These are phyloP conservation scores for Scopulariopsis brevicaulis DNA, from an alignment of 2,329 filamentous ascomycete species.

Conservation along the genomic window DNA sequence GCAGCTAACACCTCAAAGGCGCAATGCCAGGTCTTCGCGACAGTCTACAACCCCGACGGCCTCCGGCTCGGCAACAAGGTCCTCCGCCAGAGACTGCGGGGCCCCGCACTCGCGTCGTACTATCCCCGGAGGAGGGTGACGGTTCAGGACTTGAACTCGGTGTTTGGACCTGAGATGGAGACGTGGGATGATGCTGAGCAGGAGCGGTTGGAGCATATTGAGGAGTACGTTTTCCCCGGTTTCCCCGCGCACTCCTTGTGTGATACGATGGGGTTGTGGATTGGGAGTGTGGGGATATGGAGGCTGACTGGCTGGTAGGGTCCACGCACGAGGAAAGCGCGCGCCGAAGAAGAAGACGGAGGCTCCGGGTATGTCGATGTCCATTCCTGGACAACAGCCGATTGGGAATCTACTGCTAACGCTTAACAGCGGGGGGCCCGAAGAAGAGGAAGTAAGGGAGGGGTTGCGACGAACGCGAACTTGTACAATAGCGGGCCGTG, in stretches of 20 bases:
- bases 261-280: background rate
- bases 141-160: slow-evolving; percentile 60
- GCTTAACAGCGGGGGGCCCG: background rate
- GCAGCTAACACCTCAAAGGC: slow-evolving; percentile 37
- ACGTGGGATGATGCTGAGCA: slow-evolving; percentile 68
- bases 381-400: background rate
- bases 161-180: slow-evolving; percentile 54
- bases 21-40: slow-evolving; percentile 86
- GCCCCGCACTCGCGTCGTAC: slow-evolving; percentile 75
- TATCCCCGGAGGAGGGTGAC: slow-evolving; percentile 70
- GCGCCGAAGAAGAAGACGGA: slow-evolving; percentile 79
- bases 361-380: slow-evolving; percentile 19
- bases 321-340: slow-evolving; percentile 74
- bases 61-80: slow-evolving; percentile 84
- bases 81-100: slow-evolving; percentile 75
- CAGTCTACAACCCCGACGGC: slow-evolving; percentile 77
- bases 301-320: slow-evolving; percentile 9
- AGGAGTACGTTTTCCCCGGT: slow-evolving; percentile 35
- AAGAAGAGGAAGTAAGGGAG: slow-evolving; percentile 12
- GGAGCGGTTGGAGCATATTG: slow-evolving; percentile 66
- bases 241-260: background rate
- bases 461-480: background rate
- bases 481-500: slow-evolving; percentile 4
- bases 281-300: background rate
- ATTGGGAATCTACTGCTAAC: background rate